Evolutionary conservation across 225 moss, liverwort and hornwort species (phyloP), one percentile per base, ranked within the genome.

Genomic region (Polytrichum commune): DNA sequence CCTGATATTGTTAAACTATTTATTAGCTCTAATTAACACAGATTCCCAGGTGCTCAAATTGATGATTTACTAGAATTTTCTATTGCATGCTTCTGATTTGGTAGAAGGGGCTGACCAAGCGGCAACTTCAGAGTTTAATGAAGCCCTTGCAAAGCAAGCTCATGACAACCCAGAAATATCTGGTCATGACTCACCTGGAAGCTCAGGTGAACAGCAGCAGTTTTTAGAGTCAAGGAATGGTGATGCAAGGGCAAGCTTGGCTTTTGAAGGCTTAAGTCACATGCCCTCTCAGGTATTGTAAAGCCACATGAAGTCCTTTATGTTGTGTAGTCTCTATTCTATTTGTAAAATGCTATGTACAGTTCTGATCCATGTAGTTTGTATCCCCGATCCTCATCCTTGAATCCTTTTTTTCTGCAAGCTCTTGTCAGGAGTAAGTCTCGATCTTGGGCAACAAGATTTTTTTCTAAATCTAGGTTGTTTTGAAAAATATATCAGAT

Each of bases 101-200:
- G 66, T 65, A 83, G 83, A 70, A 76, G 65, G 75, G 73, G 62
- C 78, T 73, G 68, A 83, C 54, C 76, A 70, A 58, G 78, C 80
- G 73, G 80, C 80, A 55, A 80, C 83, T 54, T 81, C 87, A 20
- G 74, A 74, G 64, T 76, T 74, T 29, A 81, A 74, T 66, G 87
- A 84, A 78, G 83, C 84, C 35, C 72, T 76, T 53, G 72, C 79
- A 58, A 83, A 81, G 79, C 78, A 84, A 74, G 54, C 74, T 28
- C 73, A 81, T 64, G 81, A 78, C 63, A 81, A 76, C 72, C 87
- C 84, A 77, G 76, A 63, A 35, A 74, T 73, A 53, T 65, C 76
- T 62, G 81, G 66, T 55, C 69, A 76, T 70, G 72, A 63, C 55
- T 46, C 78, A 72, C 81, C 84, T 67, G 69, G 74, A 64, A 76